A percentile compares a stretch with the other conserved stretches of the same genome.
phyloP scores from a whole-genome alignment of 805 yeast genomes.

The Ogataea wickerhamii region DNA sequence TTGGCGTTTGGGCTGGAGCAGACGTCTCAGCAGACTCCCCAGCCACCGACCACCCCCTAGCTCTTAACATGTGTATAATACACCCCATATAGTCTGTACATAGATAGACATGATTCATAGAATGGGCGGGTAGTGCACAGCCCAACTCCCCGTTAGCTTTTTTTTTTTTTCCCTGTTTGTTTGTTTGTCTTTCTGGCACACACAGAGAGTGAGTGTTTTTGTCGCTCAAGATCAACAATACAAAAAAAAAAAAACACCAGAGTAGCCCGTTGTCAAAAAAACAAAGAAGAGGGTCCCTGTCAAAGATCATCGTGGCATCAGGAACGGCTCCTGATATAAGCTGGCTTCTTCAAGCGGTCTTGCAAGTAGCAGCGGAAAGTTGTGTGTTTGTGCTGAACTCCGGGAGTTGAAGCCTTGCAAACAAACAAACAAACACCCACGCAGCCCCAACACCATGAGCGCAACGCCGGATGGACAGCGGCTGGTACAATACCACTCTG shows the following conservation, averaged over 20 bases:
- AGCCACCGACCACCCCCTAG: neutral
- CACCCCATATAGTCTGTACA: slow-evolving; percentile 10
- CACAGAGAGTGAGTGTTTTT: neutral
- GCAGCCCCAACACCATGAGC: slow-evolving; percentile 10
- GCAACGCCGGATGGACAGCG: slow-evolving; percentile 19
- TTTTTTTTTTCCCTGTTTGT: no score
- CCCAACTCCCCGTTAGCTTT: no score
- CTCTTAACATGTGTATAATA: slow-evolving; percentile 1
- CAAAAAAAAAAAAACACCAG: neutral
- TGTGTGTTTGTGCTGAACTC: no score
- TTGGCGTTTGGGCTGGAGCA: slow-evolving; percentile 21
- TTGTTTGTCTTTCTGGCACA: no score
- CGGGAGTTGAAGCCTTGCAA: no score
- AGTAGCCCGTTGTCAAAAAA: neutral
- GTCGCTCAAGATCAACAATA: neutral
- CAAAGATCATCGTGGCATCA: no score
- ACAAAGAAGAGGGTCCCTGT: neutral
- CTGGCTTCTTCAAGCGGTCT: no score
- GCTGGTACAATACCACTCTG: slow-evolving; percentile 39
- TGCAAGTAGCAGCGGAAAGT: no score
- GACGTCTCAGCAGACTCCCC: neutral
- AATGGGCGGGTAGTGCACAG: no score
- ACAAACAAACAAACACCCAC: no score
- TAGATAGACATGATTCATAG: slow-evolving; percentile 2
- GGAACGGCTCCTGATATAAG: no score